Evolutionary conservation across 345 rosid species (phyloP), one percentile per base, ranked within the genome.

Genomic region (Ceriops zippeliana): DNA sequence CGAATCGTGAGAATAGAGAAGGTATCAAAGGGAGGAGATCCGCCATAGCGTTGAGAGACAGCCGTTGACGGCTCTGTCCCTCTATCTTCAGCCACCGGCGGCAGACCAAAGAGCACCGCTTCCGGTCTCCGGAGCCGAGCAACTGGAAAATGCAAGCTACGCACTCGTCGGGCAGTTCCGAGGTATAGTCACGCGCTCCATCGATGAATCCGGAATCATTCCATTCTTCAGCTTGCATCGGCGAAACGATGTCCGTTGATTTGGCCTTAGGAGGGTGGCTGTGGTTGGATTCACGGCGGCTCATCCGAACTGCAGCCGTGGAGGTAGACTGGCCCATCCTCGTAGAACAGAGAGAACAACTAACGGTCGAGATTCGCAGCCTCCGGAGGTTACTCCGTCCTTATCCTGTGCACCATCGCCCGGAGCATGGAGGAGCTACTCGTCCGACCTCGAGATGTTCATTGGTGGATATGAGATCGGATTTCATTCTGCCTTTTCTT

Each of bases 41-140:
- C 62, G 85, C 73, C 37, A 72, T 78, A 10, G 98, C 96, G 77
- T 86, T 76, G 75, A 90, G 90, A 26, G 93, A 86, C 24, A 93
- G 86, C 46, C 96, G 85, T 75, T 87, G 85, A 65, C 97, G 97
- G 80, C 83, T 89, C 80, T 87, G 92, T 37, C 97, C 98, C 72
- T 90, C 98, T 6, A 89, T 65, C 70, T 32, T 79, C 37, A 86
- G 56, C 97, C 98, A 93, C 65, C 98, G 76, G 7, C 85, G 80
- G 79, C 90, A 86, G 3, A 93, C 97, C 4, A 90, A 70, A 27
- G 98, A 84, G 72, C 90, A 89, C 17, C 64, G 65, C 61, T 93
- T 86, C 69, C 98, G 87, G 65, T 89, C 89, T 21, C 75, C 81
- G 59, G 86, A 62, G 62, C 80, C 75, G 10, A 93, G 85, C 15